phyloP scores from a whole-genome alignment of 176 grass and related monocot genomes.

The Eleusine indica region DNA sequence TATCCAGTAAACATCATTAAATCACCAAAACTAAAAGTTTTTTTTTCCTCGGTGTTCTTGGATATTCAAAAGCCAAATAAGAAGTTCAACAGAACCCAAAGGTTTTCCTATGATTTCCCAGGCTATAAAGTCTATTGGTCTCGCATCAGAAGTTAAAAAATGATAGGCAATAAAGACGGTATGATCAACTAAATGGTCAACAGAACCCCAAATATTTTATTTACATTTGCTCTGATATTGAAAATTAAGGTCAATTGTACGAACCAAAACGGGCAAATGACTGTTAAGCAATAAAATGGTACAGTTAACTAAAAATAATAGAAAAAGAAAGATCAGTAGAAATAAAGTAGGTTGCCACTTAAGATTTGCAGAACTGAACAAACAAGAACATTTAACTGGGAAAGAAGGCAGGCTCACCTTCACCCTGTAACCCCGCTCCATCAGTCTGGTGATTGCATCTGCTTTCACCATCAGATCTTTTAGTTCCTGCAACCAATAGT shows the following conservation, averaged over 20 bases:
- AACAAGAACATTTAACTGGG: background rate
- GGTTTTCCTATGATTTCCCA: background rate
- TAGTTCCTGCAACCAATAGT: constrained; percentile 38
- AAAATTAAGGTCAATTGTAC: background rate
- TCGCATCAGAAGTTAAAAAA: constrained; percentile 4
- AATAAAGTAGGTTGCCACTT: constrained; percentile 12
- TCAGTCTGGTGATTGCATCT: constrained; percentile 59
- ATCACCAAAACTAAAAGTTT: background rate
- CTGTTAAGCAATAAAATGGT: background rate
- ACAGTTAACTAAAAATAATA: background rate
- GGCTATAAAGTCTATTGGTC: background rate
- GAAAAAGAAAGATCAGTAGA: background rate
- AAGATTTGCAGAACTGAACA: constrained; percentile 12
- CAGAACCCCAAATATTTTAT: constrained; percentile 10
- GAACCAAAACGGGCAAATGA: background rate
- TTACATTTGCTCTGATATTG: background rate
- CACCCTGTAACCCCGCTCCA: constrained; percentile 60
- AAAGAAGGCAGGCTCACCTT: constrained; percentile 45
- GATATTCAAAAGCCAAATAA: background rate
- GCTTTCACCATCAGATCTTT: constrained; percentile 70
- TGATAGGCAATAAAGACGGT: background rate
- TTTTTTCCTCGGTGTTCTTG: background rate
- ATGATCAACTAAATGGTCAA: background rate
- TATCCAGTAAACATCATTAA: background rate
- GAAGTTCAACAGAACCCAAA: background rate